Base-by-base conservation (phyloP, 192 early-diverging fungal species). In the Martensiomyces pterosporus region DNA sequence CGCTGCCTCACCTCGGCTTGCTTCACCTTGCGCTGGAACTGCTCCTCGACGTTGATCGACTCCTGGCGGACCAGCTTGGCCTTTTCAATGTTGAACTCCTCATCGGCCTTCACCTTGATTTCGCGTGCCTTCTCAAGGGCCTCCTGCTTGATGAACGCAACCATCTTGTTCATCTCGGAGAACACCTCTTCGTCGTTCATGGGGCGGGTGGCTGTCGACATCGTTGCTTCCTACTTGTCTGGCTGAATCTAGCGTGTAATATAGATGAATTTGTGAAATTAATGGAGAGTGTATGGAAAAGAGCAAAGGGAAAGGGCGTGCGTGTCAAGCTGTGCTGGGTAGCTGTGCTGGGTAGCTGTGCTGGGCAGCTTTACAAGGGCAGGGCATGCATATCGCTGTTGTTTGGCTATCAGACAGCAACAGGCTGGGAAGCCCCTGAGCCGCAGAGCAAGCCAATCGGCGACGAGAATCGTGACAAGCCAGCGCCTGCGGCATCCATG, bases 111-210 rank as follows among this genome's bases (percentile, higher is more conserved):
- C 60, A 97, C 86, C 78, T 93, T 95, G 68, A 96, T 93, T 74
- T 99, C 96, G 33, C 90, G 81, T 21, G 94, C 94, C 80, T 99
- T 99, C 66, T 99, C 96, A 19, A 93, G 67, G 7, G 96, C 94
- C 74, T 99, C 96, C 75, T 99, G 94, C 68, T 91, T 93, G 80
- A 99, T 99, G 78, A 99, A 99, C 24, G 89, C 83, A 32, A 97
- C 93, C 95, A 98, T 97, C 81, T 98, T 98, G 76, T 83, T 87
- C 95, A 98, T 98, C 83, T 98, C 95, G 54, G 83, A 82, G 60
- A 79, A 79, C 37, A 97, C 95, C 79, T 98, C 92, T 50, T 90
- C 86, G 59, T 98, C 95, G 78, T 92, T 97, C 48, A 98, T 77
- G 41, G 86, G 75, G 52, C 82, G 79, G 34, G 79, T 57, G 1